Evolutionary conservation across 306 rosid genomes (phyloP), one percentile per base, ranked within the genome.

Genomic region (Cicer pinnatifidum): DNA sequence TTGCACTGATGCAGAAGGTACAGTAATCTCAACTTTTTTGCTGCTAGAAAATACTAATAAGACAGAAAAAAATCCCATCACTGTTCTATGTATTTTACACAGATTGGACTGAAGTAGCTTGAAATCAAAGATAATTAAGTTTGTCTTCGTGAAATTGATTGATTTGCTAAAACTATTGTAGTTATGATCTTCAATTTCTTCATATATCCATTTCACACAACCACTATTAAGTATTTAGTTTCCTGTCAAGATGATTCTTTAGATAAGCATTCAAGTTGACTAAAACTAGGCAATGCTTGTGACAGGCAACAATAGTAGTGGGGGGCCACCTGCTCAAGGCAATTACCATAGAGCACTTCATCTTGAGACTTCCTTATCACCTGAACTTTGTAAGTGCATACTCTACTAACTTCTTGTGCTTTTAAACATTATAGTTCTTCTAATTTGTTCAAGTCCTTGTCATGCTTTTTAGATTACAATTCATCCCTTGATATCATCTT

Each of bases 1-100:
- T 91, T 13, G 86, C 90, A 78, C 87, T 89, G 71, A 88, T 94
- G 99, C 97, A 94, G 73, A 89, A 89, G 95, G 99, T 94, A 88
- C 76, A 17, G 48, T 80, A 72, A 71, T 59, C 66, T 28, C 35
- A 28, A 28, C 35, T 28, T 28, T 28, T 28, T 28, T 28, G 35
- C 35, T 28, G 35, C 35, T 28, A 28, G 35, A 28, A 28, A 28
- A 28, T 28, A 28, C 35, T 28, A 28, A 28, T 28, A 28, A 28
- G 35, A 28, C 35, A 3, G 35, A 28, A 28, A 28, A 28, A 28
- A 3, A 28, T 28, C 35, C 35, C 35, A 28, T 28, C 35, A 28
- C 35, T 28, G 35, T 28, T 28, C 35, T 28, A 28, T 28, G 35
- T 28, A 28, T 28, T 28, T 28, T 28, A 28, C 35, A 28, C 5